Evolutionary conservation across 805 yeast species (phyloP).

Genomic region (Metschnikowia similis): DNA sequence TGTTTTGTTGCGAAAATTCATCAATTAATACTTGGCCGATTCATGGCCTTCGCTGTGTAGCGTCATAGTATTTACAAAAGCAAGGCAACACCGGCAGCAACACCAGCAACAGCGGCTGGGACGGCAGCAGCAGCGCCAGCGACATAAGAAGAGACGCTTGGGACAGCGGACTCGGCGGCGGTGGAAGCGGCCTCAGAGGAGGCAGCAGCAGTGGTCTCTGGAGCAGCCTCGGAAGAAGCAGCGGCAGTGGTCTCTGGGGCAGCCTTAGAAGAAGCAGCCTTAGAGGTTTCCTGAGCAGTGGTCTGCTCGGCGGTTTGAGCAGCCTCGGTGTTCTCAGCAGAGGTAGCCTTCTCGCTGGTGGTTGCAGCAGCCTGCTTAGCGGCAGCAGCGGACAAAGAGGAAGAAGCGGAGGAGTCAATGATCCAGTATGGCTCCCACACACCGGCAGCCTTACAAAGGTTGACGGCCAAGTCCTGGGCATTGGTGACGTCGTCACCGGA

Average conservation of each 20-base stretch:
- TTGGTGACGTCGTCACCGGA: conserved; percentile 27
- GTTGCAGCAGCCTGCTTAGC: conserved; percentile 12
- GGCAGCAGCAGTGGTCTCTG: conserved; percentile 3
- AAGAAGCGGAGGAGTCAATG: conserved; percentile 22
- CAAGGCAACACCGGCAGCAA: conserved; percentile 16
- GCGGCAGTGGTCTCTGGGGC: neutral
- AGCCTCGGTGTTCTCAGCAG: conserved; percentile 4
- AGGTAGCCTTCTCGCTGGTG: conserved; percentile 14
- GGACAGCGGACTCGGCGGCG: conserved; percentile 3
- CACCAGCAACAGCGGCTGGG: conserved; percentile 15
- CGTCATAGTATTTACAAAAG: conserved; percentile 7
- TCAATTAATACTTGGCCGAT: no score
- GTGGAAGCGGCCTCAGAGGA: conserved; percentile 5
- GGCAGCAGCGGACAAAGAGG: conserved; percentile 25
- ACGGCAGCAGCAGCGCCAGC: conserved; percentile 14
- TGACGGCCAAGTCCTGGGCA: conserved; percentile 29
- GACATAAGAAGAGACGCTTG: conserved; percentile 10
- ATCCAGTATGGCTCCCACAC: conserved; percentile 33
- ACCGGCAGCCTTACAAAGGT: conserved; percentile 33
- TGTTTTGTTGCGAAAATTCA: neutral
- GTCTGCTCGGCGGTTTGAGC: conserved; percentile 5
- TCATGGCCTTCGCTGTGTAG: neutral
- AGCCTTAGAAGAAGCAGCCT: neutral
- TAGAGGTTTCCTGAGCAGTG: conserved; percentile 2
- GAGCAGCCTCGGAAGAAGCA: neutral